These are phyloP conservation scores for Colletotrichum sidae DNA, from an alignment of 2,329 filamentous ascomycete genomes.

Conservation along the genomic window DNA sequence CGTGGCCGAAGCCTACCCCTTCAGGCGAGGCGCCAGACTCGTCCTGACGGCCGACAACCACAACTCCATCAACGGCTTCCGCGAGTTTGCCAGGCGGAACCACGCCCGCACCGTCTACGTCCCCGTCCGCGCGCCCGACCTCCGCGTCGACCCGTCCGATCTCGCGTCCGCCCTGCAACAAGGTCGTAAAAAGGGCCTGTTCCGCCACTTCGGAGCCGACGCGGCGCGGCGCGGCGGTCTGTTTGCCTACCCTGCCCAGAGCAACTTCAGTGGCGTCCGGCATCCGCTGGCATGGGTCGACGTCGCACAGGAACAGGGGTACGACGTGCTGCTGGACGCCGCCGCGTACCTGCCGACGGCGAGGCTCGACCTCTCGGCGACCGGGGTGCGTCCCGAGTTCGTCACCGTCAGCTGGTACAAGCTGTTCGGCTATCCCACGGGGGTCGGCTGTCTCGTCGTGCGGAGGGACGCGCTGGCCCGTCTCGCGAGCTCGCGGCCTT, in stretches of 20 bases:
- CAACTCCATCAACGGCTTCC: slow-evolving; percentile 54
- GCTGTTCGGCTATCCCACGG: slow-evolving; percentile 55
- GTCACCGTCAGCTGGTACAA: slow-evolving; percentile 56
- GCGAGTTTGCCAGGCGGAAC: slow-evolving; percentile 47
- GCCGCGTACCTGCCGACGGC: slow-evolving; percentile 54
- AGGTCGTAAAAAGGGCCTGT: slow-evolving; percentile 18
- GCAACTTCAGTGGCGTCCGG: slow-evolving; percentile 57
- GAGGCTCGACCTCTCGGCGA: slow-evolving; percentile 46
- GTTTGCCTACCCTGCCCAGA: slow-evolving; percentile 59
- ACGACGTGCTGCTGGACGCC: slow-evolving; percentile 54
- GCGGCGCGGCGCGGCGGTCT: slow-evolving; percentile 43
- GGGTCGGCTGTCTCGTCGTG: slow-evolving; percentile 53
- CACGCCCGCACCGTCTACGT: slow-evolving; percentile 46
- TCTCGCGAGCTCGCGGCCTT: slow-evolving; percentile 47
- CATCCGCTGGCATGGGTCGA: slow-evolving; percentile 53
- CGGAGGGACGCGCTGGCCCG: slow-evolving; percentile 45
- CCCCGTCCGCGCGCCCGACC: slow-evolving; percentile 41
- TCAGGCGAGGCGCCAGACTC: slow-evolving; percentile 40
- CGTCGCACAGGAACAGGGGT: slow-evolving; percentile 50
- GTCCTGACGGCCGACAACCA: slow-evolving; percentile 56
- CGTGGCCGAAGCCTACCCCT: slow-evolving; percentile 54
- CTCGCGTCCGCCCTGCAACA: slow-evolving; percentile 42
- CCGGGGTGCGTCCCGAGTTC: slow-evolving; percentile 50
- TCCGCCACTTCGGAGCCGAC: not conserved
- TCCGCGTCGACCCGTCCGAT: slow-evolving; percentile 44